These are phyloP conservation scores for Pulveroboletus sp. DNA, from an alignment of 768 basidiomycete genomes.

Conservation along the genomic window DNA sequence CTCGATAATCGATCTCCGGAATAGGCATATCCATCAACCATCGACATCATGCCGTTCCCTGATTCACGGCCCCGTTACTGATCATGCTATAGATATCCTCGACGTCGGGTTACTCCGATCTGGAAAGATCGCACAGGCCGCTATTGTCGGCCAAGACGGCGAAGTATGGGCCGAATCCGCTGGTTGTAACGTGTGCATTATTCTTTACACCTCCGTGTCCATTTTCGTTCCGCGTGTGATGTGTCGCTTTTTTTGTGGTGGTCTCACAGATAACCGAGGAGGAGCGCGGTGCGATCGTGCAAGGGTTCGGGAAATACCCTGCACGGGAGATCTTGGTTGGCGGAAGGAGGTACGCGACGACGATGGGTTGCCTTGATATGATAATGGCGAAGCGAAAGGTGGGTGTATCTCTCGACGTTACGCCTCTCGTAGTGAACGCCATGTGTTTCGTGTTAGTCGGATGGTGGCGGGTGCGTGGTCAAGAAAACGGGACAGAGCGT, in stretches of 20 bases:
- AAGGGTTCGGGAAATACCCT: conserved; percentile 20
- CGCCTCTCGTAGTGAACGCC: background rate
- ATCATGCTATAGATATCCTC: conserved; percentile 67
- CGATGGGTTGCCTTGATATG: conserved; percentile 28
- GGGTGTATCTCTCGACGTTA: background rate
- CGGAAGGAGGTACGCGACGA: conserved; percentile 21
- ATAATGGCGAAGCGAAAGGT: conserved; percentile 24
- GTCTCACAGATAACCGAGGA: conserved; percentile 19
- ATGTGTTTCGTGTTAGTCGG: conserved; percentile 1
- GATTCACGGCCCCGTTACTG: no score
- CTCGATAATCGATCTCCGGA: conserved; percentile 1
- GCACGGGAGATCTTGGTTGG: conserved; percentile 22
- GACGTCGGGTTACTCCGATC: conserved; percentile 75
- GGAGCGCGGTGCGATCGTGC: conserved; percentile 18
- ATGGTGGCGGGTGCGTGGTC: conserved; percentile 24
- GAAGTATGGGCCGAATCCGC: conserved; percentile 32
- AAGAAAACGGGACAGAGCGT: conserved; percentile 26
- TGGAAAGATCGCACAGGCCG: conserved; percentile 72
- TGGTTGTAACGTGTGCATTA: conserved; percentile 23
- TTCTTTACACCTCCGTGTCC: background rate
- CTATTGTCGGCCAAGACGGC: conserved; percentile 37
- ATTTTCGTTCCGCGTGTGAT: background rate
- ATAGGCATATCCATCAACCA: no score
- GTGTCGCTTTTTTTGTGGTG: no score
- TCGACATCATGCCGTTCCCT: background rate